phyloP scores from a whole-genome alignment of 1,139 yeast species.

The Candida tetrigidarum region DNA sequence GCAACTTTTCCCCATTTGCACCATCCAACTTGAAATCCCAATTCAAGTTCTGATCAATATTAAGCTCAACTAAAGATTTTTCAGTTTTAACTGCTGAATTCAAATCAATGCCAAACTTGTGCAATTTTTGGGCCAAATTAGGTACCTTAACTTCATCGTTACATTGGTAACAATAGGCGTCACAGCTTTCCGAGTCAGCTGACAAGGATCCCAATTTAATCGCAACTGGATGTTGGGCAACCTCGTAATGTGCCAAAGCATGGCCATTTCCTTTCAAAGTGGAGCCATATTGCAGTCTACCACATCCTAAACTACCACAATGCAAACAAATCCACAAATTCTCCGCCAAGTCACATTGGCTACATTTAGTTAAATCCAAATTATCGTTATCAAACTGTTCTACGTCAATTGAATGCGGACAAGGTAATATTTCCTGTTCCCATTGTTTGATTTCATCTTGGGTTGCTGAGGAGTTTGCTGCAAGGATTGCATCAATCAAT shows the following conservation, averaged over 20 bases:
- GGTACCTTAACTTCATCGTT: slow-evolving; percentile 89
- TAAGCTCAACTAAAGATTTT: slow-evolving; percentile 83
- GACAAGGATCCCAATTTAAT: slow-evolving; percentile 90
- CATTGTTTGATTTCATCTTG: slow-evolving; percentile 84
- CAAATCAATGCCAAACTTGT: slow-evolving; percentile 72
- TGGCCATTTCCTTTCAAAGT: slow-evolving; percentile 93
- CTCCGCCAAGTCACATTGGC: slow-evolving; percentile 61
- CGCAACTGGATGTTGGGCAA: slow-evolving; percentile 73
- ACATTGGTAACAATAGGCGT: slow-evolving; percentile 86
- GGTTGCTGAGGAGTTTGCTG: slow-evolving; percentile 66
- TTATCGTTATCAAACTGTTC: slow-evolving; percentile 37
- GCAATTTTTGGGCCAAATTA: slow-evolving; percentile 50
- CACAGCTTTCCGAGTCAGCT: slow-evolving; percentile 59
- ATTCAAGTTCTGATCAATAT: slow-evolving; percentile 87
- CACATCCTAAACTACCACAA: slow-evolving; percentile 92
- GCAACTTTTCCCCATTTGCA: slow-evolving; percentile 66
- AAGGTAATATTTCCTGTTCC: slow-evolving; percentile 86
- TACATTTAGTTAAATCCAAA: slow-evolving; percentile 52
- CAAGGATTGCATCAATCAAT: slow-evolving; percentile 54
- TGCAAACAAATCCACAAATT: slow-evolving; percentile 90
- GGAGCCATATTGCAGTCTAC: slow-evolving; percentile 86
- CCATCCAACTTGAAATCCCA: slow-evolving; percentile 91
- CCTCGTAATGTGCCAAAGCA: slow-evolving; percentile 71
- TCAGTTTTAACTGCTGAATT: slow-evolving; percentile 66
- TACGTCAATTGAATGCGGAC: slow-evolving; percentile 70